Conservation (phyloP, 1,284 basidiomycete genomes). For the Pseudozyma sp. region DNA sequence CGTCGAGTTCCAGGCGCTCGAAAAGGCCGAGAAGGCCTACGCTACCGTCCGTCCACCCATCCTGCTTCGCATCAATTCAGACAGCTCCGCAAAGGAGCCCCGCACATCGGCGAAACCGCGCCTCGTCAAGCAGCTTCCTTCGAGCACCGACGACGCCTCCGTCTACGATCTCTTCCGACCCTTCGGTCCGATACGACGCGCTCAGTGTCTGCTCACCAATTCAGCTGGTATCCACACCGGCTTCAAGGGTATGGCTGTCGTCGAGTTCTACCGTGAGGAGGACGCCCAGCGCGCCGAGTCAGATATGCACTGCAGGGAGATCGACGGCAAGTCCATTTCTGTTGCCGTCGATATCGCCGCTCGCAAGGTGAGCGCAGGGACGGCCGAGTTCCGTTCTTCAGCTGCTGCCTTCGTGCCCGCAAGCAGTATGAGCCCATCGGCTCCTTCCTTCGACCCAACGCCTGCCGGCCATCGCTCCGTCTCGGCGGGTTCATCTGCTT, state of each 20-base stretch:
- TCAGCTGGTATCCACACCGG: conserved; percentile 57
- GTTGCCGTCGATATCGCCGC: conserved; percentile 49
- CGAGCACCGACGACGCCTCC: conserved; percentile 44
- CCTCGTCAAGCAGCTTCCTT: conserved; percentile 61
- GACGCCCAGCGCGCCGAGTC: conserved; percentile 55
- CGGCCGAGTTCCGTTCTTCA: conserved; percentile 50
- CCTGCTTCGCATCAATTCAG: conserved; percentile 38
- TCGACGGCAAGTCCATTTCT: conserved; percentile 59
- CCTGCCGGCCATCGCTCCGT: conserved; percentile 35
- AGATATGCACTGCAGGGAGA: conserved; percentile 59
- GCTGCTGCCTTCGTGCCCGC: conserved; percentile 54
- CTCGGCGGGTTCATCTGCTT: conserved; percentile 47
- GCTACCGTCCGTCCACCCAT: conserved; percentile 52
- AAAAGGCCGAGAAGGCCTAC: conserved; percentile 62
- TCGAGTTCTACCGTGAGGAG: conserved; percentile 55
- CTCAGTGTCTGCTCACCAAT: conserved; percentile 56
- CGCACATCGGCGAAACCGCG: conserved; percentile 48
- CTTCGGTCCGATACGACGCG: conserved; percentile 54
- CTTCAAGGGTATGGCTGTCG: conserved; percentile 60
- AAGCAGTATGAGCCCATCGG: conserved; percentile 45
- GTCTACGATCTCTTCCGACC: conserved; percentile 62
- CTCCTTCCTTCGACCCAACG: conserved; percentile 42
- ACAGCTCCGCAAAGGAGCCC: conserved; percentile 32
- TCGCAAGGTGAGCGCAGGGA: conserved; percentile 35
- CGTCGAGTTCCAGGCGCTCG: conserved; percentile 61